Conservation (phyloP, 2,329 filamentous ascomycete species). For the Beauveria brongniartii region DNA sequence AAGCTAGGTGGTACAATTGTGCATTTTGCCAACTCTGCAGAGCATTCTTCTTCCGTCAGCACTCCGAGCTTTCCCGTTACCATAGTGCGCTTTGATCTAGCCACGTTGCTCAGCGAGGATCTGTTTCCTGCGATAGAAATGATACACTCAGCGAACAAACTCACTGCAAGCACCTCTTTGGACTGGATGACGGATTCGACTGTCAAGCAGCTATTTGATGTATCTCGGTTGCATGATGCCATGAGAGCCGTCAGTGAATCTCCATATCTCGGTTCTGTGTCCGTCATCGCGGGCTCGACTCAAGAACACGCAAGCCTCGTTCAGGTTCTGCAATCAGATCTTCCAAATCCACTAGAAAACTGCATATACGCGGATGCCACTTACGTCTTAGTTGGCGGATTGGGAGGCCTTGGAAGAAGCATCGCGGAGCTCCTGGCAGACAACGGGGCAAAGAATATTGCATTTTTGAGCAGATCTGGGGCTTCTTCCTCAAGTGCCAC, state of each 20-base stretch:
- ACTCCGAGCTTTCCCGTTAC: constrained; percentile 17
- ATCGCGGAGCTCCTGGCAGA: constrained; percentile 42
- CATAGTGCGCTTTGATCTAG: constrained; percentile 26
- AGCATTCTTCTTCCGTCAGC: constrained; percentile 11
- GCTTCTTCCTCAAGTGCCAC: constrained; percentile 20
- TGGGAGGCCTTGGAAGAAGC: constrained; percentile 48
- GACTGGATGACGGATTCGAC: background rate
- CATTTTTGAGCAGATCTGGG: constrained; percentile 45
- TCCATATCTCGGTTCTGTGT: constrained; percentile 5
- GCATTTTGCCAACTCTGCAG: constrained; percentile 21
- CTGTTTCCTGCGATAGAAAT: constrained; percentile 23
- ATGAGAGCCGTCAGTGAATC: constrained; percentile 17
- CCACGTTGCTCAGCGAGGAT: constrained; percentile 25
- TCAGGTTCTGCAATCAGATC: background rate
- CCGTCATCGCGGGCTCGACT: constrained; percentile 4
- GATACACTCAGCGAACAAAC: constrained; percentile 15
- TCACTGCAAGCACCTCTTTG: constrained; percentile 6
- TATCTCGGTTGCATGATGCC: constrained; percentile 20
- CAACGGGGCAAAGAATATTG: constrained; percentile 43
- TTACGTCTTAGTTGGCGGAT: constrained; percentile 48
- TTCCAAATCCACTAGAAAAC: constrained; percentile 20
- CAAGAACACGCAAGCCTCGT: background rate
- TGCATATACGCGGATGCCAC: constrained; percentile 30
- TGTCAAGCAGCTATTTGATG: constrained; percentile 11
- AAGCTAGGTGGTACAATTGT: constrained; percentile 25